Conservation (phyloP, 179 eudicot species). For the Spergularia azorica region DNA sequence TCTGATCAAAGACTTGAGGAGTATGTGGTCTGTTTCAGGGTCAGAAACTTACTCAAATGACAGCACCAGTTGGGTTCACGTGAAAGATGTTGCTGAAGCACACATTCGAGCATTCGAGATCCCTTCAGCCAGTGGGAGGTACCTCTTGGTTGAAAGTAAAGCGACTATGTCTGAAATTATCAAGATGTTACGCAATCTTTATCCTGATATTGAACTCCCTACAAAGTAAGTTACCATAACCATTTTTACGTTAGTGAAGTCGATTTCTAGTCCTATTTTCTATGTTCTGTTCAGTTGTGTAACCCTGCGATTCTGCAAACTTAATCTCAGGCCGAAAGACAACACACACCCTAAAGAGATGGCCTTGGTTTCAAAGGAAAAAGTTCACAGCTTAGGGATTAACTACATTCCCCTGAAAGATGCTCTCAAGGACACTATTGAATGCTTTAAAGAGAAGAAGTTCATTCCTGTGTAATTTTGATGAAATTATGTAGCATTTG, state of each 20-base stretch:
- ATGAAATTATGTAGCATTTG: too few relatives aligned
- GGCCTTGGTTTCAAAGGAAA: conserved; percentile 47
- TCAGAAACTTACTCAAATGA: conserved; percentile 30
- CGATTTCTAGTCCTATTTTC: too few relatives aligned
- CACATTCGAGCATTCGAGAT: conserved; percentile 45
- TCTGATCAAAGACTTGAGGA: background rate
- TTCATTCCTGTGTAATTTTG: conserved; percentile 10
- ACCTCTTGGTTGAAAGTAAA: conserved; percentile 34
- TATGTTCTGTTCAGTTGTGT: background rate
- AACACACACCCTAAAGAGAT: conserved; percentile 37
- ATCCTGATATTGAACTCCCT: conserved; percentile 40
- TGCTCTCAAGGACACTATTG: conserved; percentile 49
- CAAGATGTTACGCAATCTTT: conserved; percentile 35
- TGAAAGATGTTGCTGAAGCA: conserved; percentile 47
- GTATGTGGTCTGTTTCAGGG: conserved; percentile 26
- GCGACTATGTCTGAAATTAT: conserved; percentile 31
- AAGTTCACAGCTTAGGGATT: conserved; percentile 44
- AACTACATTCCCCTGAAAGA: conserved; percentile 40
- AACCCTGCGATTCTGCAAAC: background rate
- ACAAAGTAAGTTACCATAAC: conserved; percentile 29
- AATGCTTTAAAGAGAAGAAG: conserved; percentile 50
- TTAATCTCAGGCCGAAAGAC: conserved; percentile 42
- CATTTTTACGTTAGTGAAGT: background rate
- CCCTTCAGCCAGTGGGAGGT: conserved; percentile 47
- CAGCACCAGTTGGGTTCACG: conserved; percentile 43